Conservation (phyloP, 306 rosid genomes). For the Glycyrrhiza uralensis region DNA sequence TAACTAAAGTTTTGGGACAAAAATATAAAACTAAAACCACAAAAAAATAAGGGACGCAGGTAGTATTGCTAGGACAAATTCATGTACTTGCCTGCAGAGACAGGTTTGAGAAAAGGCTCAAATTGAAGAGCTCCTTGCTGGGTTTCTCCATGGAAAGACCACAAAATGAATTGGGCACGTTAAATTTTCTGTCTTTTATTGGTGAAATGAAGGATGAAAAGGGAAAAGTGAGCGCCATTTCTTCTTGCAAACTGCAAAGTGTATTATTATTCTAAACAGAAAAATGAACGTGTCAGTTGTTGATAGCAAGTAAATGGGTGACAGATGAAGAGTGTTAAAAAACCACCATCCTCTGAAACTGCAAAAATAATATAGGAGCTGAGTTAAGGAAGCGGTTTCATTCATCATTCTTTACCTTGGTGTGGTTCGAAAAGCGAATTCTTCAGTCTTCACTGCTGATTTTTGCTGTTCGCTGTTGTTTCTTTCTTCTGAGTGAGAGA, state of each 20-base stretch:
- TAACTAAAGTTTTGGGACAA: too few relatives aligned
- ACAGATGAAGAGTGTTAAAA: too few relatives aligned
- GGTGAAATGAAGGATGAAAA: constrained; percentile 28
- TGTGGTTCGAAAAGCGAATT: background rate
- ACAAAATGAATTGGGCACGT: constrained; percentile 18
- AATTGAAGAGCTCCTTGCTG: constrained; percentile 11
- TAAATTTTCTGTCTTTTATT: constrained; percentile 15
- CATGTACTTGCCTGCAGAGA: constrained; percentile 27
- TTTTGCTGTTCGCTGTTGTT: too few relatives aligned
- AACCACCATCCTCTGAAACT: background rate
- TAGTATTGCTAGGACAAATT: background rate
- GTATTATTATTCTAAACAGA: background rate
- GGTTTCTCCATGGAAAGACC: constrained; percentile 11
- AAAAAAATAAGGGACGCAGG: too few relatives aligned
- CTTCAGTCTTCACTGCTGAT: background rate
- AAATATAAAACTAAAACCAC: too few relatives aligned
- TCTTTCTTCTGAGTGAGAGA: too few relatives aligned
- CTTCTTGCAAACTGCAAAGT: constrained; percentile 27
- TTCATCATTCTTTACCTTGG: background rate
- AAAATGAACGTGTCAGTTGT: background rate
- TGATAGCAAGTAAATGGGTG: too few relatives aligned
- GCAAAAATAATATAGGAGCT: background rate
- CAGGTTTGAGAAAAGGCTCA: constrained; percentile 21
- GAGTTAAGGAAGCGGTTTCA: background rate
- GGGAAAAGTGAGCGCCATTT: constrained; percentile 50